These are phyloP conservation scores for Monosporascus cannonballus DNA, from an alignment of 2,329 filamentous ascomycete species.

Conservation along the genomic window DNA sequence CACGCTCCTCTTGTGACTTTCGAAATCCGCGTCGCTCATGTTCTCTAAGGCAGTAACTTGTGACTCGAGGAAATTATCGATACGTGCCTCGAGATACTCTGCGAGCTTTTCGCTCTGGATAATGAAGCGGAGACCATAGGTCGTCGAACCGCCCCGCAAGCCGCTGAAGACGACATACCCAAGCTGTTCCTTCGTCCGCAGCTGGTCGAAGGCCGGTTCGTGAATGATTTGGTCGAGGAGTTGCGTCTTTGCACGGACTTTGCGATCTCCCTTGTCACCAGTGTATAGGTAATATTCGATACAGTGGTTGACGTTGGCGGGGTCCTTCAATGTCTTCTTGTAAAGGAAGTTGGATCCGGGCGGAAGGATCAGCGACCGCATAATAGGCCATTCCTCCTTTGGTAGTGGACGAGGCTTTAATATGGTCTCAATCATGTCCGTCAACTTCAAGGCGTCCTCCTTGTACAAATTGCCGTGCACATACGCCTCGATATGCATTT, in stretches of 20 bases:
- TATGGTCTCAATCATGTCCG: conserved; percentile 72
- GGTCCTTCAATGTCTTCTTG: conserved; percentile 73
- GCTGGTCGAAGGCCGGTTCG: conserved; percentile 89
- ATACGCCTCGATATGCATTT: conserved; percentile 82
- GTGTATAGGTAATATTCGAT: conserved; percentile 73
- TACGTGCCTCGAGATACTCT: conserved; percentile 77
- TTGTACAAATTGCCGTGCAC: conserved; percentile 92
- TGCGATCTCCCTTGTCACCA: conserved; percentile 62
- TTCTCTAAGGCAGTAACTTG: conserved; percentile 61
- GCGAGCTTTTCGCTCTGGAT: conserved; percentile 89
- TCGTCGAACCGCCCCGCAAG: conserved; percentile 63
- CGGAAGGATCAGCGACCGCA: conserved; percentile 71
- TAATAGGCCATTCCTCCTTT: conserved; percentile 71
- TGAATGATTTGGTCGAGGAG: conserved; percentile 86
- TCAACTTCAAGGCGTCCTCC: conserved; percentile 82
- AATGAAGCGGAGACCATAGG: conserved; percentile 79
- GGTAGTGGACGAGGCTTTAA: conserved; percentile 71
- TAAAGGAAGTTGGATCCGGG: conserved; percentile 79
- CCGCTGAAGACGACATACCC: conserved; percentile 95
- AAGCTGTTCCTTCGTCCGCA: conserved; percentile 94
- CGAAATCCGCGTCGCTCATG: conserved; percentile 81
- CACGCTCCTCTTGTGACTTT: conserved; percentile 83
- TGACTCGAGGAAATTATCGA: conserved; percentile 72
- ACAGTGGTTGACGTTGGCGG: conserved; percentile 83
- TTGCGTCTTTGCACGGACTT: conserved; percentile 67